Base-by-base conservation (phyloP, 371 early-diverging fungal species). In the Zancudomyces culisetae region DNA sequence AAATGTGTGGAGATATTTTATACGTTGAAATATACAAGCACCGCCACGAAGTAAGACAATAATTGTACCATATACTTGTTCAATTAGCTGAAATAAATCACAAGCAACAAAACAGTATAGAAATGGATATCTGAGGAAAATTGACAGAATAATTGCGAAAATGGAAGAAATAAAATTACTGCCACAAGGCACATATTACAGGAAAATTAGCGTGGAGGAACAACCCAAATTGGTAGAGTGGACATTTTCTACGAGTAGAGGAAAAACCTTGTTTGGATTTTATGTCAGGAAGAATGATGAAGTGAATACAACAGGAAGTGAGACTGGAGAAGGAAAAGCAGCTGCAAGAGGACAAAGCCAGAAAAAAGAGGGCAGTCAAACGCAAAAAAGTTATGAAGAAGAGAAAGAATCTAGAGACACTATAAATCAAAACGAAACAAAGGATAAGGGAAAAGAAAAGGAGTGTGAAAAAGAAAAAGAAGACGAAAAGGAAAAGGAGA, bases 231-330 rank as follows among this genome's bases (percentile, higher is more conserved):
- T 79, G 19, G 79, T 94, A 27, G 74, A 76, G 57, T 94, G 95
- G 95, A 84, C 80, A 70, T 94, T 93, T 67, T 80, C 81, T 18
- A 94, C 92, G 4, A 79, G 81, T 57, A 71, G 73, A 53, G 89
- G 90, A 62, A 91, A 85, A 61, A 87, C 92, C 39, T 76, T 82
- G 29, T 94, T 94, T 73, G 95, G 93, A 22, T 72, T 94, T 43
- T 92, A 70, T 58, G 60, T 56, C 28, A 61, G 66, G 29, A 41
- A 47, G 21, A 28, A 45, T 28, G 18, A 28, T 24, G 45, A 24
- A 18, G 10, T 10, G 28, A 6, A 45, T 4, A 15, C 45, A 18
- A 24, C 6, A 28, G 4, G 6, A 45, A 24, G 18, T 10, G 50
- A 22, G 41, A 30, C 6, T 49, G 50, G 50, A n/a, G 22, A 13